Evolutionary conservation across 2,329 filamentous ascomycete genomes (phyloP).

Genomic region (Colletotrichum neosansevieriae): DNA sequence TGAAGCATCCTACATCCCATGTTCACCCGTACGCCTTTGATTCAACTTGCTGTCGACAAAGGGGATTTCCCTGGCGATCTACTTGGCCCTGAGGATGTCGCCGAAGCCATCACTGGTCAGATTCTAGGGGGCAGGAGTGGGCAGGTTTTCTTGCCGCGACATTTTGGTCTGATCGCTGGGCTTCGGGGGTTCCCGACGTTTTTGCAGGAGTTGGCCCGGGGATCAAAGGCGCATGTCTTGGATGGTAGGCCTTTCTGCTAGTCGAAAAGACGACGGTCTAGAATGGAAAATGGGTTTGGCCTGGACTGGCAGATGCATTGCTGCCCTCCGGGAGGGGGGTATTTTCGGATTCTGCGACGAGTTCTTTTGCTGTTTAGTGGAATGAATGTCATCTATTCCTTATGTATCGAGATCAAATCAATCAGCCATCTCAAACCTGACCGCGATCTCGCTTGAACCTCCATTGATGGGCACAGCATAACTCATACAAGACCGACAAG

Average conservation of each 20-base stretch:
- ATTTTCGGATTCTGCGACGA: too few species aligned
- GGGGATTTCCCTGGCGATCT: not conserved
- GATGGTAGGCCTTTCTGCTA: not conserved
- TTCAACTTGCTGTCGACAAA: not conserved
- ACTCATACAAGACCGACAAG: slow-evolving; percentile 60
- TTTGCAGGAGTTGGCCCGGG: not conserved
- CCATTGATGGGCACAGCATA: slow-evolving; percentile 62
- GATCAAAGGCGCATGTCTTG: not conserved
- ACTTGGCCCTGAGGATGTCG: slow-evolving; percentile 1
- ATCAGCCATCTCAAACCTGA: not conserved
- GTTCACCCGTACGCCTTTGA: not conserved
- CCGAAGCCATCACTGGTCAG: not conserved
- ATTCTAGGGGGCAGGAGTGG: not conserved
- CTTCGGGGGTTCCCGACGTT: not conserved
- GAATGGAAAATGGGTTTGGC: not conserved
- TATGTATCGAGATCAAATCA: too few species aligned
- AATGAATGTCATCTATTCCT: not conserved
- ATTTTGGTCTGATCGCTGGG: not conserved
- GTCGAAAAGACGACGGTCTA: not conserved
- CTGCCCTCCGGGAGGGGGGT: too few species aligned
- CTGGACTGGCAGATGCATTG: not conserved
- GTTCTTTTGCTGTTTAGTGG: not conserved
- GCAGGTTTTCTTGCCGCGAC: not conserved
- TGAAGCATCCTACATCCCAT: slow-evolving; percentile 13
- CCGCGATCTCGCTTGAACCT: slow-evolving; percentile 58